phyloP scores from a whole-genome alignment of 2,329 filamentous ascomycete genomes.

The Xylaria sp. region DNA sequence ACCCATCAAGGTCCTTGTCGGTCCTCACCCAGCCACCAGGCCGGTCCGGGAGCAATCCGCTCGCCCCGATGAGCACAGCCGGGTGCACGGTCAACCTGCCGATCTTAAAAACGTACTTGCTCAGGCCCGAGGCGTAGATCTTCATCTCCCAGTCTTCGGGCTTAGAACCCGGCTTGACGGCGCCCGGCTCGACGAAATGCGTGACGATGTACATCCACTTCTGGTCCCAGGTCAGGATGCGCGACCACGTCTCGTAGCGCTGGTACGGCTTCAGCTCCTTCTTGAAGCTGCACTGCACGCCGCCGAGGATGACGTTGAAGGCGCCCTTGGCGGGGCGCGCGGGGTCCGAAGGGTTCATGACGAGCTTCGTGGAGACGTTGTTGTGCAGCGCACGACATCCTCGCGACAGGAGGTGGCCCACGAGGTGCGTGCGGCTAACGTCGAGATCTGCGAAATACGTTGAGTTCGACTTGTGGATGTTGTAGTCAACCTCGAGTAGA shows the following conservation, averaged over 20 bases:
- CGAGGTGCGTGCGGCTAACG: constrained; percentile 81
- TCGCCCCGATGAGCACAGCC: constrained; percentile 76
- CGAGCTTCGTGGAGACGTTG: constrained; percentile 62
- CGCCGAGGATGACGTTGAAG: constrained; percentile 75
- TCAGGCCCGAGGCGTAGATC: constrained; percentile 76
- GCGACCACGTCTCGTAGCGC: constrained; percentile 78
- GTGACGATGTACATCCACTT: constrained; percentile 85
- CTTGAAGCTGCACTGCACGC: constrained; percentile 79
- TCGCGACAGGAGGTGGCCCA: constrained; percentile 73
- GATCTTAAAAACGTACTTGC: constrained; percentile 86
- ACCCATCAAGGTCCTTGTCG: constrained; percentile 45
- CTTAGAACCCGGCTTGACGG: constrained; percentile 61
- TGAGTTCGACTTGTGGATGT: constrained; percentile 83
- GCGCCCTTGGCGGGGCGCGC: constrained; percentile 61
- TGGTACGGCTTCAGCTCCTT: constrained; percentile 77
- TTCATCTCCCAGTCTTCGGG: constrained; percentile 67
- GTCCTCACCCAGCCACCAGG: constrained; percentile 72
- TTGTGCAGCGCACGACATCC: constrained; percentile 64
- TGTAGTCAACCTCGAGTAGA: constrained; percentile 85
- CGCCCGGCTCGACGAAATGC: constrained; percentile 75
- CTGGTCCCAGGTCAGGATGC: constrained; percentile 78
- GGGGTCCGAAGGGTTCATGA: constrained; percentile 60
- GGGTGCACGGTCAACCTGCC: constrained; percentile 87
- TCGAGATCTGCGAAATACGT: constrained; percentile 92
- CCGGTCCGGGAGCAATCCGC: constrained; percentile 77